A percentile compares a stretch with the other conserved stretches of the same genome.
Conservation (phyloP, 306 rosid genomes). For the Arachis stenosperma region DNA sequence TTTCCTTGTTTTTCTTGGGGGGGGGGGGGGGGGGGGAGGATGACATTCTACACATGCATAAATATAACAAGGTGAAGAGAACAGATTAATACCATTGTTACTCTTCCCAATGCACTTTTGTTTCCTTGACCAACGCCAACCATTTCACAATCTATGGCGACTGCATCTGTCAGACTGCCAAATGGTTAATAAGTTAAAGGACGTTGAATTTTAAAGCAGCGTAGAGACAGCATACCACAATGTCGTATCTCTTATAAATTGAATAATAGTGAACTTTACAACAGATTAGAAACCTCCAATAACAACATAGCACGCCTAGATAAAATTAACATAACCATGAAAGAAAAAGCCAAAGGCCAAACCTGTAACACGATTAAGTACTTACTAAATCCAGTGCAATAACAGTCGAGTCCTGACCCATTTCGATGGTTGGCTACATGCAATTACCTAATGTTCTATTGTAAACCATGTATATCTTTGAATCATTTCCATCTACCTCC, state of each 20-base stretch:
- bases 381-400: neutral
- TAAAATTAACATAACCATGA: neutral
- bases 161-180: constrained; percentile 85
- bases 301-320: neutral
- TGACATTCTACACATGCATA: neutral
- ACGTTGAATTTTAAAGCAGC: constrained; percentile 13
- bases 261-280: constrained; percentile 1
- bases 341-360: neutral
- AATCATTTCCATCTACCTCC: neutral
- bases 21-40: no score
- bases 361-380: neutral
- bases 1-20: no score
- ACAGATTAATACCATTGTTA: constrained; percentile 68
- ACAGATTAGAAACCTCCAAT: constrained; percentile 7
- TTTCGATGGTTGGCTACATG: neutral
- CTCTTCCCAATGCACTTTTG: constrained; percentile 94
- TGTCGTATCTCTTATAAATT: constrained; percentile 44
- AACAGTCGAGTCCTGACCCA: neutral
- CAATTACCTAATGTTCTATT: neutral
- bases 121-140: constrained; percentile 92
- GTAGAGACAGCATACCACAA: constrained; percentile 25
- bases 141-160: constrained; percentile 99
- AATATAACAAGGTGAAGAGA: constrained; percentile 31
- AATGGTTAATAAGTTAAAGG: constrained; percentile 46
- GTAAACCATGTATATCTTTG: neutral